Evolutionary conservation across 2,329 filamentous ascomycete genomes (phyloP), one percentile per base, ranked within the genome.

Genomic region (Aspergillus fumigatiaffinis): DNA sequence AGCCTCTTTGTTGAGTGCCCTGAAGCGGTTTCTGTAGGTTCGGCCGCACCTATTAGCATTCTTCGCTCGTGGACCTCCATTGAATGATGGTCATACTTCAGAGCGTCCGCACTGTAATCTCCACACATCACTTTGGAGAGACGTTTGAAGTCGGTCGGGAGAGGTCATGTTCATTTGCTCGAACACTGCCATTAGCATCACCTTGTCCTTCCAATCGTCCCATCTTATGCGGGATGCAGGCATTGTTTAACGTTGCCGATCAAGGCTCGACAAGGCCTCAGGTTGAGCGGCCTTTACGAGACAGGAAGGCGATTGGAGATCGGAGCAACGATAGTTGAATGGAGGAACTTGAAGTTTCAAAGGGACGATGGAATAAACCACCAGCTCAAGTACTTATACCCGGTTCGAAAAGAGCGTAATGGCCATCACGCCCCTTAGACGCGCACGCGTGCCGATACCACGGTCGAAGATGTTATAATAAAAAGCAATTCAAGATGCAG

Each of bases 161-260:
- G 28, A 3, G n/a, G 17, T 44, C 21, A 53, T 53, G 14, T 57
- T 60, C 17, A 25, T 42, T 12, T 57, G 58, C 7, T 49, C 44
- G 25, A 60, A 60, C 9, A 60, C 50, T 12, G 58, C 58, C 23
- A 57, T 46, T 20, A 60, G 52, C 49, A 60, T 47, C 44, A 52
- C 54, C 32, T 54, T 57, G 50, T 60, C 58, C 20, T 51, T 50
- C 17, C 55, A 44, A n/a, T 57, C 54, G 48, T 60, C 50, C 54
- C 58, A 57, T 38, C 32, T 50, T 6, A 60, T 21, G 4, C 50
- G 48, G 10, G n/a, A 20, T 50, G 49, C 48, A 5, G 51, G 23
- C 50, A 51, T 51, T 20, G 29, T 41, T 25, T 14, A 6, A 23
- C 3, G 44, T 14, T 23, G 32, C 14, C 5, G 14, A 17, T 38